Conservation (phyloP, 2,329 filamentous ascomycete species). For the Cytospora piceae region DNA sequence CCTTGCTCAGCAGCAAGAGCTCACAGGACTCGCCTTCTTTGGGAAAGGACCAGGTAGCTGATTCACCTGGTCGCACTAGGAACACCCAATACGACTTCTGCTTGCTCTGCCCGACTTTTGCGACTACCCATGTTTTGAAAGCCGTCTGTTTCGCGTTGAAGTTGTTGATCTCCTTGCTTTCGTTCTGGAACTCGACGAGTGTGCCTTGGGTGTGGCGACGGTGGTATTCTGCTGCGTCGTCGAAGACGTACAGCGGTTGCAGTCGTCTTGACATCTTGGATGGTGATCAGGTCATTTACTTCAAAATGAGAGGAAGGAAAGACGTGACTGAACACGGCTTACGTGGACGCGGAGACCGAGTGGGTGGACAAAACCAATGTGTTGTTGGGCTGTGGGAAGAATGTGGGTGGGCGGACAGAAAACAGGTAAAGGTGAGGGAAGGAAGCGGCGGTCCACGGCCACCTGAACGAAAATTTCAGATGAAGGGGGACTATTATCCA, state of each 20-base stretch:
- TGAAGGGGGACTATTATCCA: too few relatives aligned
- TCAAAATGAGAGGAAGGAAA: not conserved
- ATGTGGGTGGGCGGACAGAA: too few relatives aligned
- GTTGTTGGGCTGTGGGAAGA: not conserved
- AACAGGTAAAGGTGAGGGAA: too few relatives aligned
- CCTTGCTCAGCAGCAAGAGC: constrained; percentile 23
- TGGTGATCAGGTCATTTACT: not conserved
- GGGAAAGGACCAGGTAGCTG: constrained; percentile 23
- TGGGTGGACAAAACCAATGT: not conserved
- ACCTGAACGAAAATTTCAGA: too few relatives aligned
- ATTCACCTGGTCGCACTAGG: constrained; percentile 24
- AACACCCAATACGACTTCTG: constrained; percentile 27
- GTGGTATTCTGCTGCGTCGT: constrained; percentile 24
- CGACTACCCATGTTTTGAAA: constrained; percentile 27
- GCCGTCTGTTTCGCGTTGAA: constrained; percentile 23
- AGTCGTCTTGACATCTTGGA: constrained; percentile 13
- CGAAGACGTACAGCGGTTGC: constrained; percentile 24
- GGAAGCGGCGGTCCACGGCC: too few relatives aligned
- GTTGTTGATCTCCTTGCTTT: constrained; percentile 19
- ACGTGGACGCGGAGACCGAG: not conserved
- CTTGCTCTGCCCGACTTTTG: constrained; percentile 15
- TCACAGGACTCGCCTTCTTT: constrained; percentile 28
- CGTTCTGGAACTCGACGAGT: constrained; percentile 23
- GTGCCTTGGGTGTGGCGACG: constrained; percentile 27
- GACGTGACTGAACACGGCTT: not conserved